Evolutionary conservation across 257 asterid genomes (phyloP).

Genomic region (Buddleja alternifolia): DNA sequence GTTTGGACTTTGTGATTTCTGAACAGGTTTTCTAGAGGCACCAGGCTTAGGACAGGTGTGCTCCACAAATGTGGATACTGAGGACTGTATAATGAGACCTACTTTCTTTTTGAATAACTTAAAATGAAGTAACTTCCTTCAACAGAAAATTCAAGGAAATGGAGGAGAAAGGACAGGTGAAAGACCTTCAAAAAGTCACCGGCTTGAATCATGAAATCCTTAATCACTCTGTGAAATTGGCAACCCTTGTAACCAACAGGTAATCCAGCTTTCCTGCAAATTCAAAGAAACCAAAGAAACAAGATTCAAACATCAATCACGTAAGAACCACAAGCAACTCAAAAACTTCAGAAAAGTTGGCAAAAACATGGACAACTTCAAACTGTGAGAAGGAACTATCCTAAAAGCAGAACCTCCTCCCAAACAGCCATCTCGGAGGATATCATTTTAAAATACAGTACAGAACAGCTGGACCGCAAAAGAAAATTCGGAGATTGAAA

Average conservation of each 20-base stretch:
- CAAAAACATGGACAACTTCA: neutral
- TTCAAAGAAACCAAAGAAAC: conserved; percentile 32
- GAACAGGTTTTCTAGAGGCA: conserved; percentile 1
- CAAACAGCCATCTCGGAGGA: too few species aligned
- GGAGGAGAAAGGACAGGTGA: neutral
- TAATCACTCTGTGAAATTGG: conserved; percentile 93
- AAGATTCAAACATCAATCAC: conserved; percentile 5
- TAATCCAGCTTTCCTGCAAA: conserved; percentile 79
- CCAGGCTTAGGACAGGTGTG: neutral
- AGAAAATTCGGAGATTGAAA: neutral
- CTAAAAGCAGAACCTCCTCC: neutral
- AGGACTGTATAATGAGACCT: neutral
- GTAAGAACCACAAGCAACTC: neutral
- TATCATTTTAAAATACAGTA: neutral
- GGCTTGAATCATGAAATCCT: conserved; percentile 96
- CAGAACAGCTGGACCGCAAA: neutral
- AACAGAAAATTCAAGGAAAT: conserved; percentile 13
- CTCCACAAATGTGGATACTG: neutral
- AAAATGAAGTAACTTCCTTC: conserved; percentile 11
- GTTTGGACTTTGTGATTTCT: neutral
- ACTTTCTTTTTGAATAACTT: neutral
- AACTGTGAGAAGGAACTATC: neutral
- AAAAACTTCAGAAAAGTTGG: neutral
- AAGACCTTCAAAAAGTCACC: conserved; percentile 95
- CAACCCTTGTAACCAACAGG: conserved; percentile 90